Evolutionary conservation across 805 yeast genomes (phyloP), one percentile per base, ranked within the genome.

Genomic region (Candida suzukii): DNA sequence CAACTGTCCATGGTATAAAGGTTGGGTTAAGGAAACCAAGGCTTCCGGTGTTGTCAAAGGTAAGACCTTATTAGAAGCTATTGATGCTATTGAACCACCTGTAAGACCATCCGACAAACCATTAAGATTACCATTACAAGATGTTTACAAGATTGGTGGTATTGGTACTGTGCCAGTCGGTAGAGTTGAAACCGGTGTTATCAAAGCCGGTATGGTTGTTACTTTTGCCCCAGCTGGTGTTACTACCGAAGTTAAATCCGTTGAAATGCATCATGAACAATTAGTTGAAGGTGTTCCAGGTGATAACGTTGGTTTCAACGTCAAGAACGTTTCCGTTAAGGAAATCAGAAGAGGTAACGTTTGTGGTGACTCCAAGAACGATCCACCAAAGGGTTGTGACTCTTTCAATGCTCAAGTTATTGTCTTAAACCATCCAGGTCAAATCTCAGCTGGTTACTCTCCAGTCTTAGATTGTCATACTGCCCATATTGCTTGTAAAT

Each of bases 311-410:
- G 88, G 91, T 58, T 76, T 85, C 83, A 86, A 84, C 80, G 85
- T 85, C 69, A 86, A 86, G 87, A 80, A 82, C 73, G 88, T 83
- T 63, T 82, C 90, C 68, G 84, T 81, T 54, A 82, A 85, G 78
- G 93, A 86, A 63, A 80, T 85, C 63, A 82, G 88, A 71, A 83
- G 90, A 76, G 95, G 95, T 74, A 86, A 86, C 85, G 90, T 86
- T 56, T 74, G 85, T 70, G 88, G 93, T 76, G 88, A 83, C 79
- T 78, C 88, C 68, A 80, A 82, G 80, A 77, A 80, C 77, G 93
- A 85, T 67, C 90, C 93, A 63, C 91, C 93, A 63, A 66, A 73
- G 71, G 91, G 78, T 57, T 69, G 79, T 64, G 83, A 74, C 54
- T 80, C 88, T 63, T 84, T 85, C 88, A 50, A 45, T 38, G 86